Base-by-base conservation (phyloP, 805 yeast species). In the Candida pseudofarinosa region DNA sequence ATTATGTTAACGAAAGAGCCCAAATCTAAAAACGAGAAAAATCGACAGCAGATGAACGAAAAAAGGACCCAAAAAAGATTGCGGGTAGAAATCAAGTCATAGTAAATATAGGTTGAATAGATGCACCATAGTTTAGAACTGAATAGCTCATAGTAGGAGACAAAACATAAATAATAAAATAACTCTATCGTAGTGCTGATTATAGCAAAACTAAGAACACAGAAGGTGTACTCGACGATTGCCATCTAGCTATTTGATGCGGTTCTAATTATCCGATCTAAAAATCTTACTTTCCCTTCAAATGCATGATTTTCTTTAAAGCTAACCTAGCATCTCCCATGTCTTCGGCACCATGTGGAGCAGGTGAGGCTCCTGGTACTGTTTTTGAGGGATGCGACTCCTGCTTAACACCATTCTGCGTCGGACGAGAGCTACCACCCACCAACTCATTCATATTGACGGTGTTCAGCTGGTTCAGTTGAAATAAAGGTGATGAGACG, bases 241-340 rank as follows among this genome's bases (percentile, higher is more conserved):
- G 10, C 28, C 28, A 23, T 23, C 28, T 23, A 23, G 28, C 6
- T 6, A 10, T 23, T 23, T 23, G 10, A 7, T 7, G 10, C 10
- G 28, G 28, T 23, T 10, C 28, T 23, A 10, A 36, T 16, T 36
- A 36, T 36, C 39, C 12, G 13, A 13, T 20, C n/a, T 23, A 23
- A 10, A 23, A 23, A 23, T 6, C 28, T 23, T 45, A 56, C 42
- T 49, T 54, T 45, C 58, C 56, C 50, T 60, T 61, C n/a, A 63
- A 56, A 40, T 62, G 58, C 38, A 66, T 64, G 23, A 64, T 56
- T 45, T 58, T 65, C 54, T 63, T 64, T 46, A 66, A 57, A 7
- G 71, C 71, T 32, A 61, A 51, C 36, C 69, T 55, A 28, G 71
- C 71, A 54, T 65, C 71, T 4, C 63, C 63, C 20, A 62, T 57